Evolutionary conservation across 768 basidiomycete species (phyloP), one percentile per base, ranked within the genome.

Genomic region (Hydnum rufescens): DNA sequence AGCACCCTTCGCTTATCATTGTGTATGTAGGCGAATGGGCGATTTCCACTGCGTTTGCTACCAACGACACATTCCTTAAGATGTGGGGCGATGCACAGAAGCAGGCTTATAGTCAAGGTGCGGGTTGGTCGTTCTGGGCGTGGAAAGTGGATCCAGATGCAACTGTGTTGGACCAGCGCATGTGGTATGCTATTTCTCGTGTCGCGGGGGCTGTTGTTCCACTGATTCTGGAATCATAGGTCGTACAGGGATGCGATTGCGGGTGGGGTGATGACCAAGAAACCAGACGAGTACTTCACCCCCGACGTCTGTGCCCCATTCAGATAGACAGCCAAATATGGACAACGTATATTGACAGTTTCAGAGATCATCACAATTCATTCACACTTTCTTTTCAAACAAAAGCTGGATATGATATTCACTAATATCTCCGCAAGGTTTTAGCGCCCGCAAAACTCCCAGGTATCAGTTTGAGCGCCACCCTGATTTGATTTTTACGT

Each of bases 121-220:
- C 52, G 4, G 52, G 52, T 3, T 53, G 52, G 52, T 49, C 42
- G n/a, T 53, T 53, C 48, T 53, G 52, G 52, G 4, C 6, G 5
- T 32, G 23, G 13, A 53, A 53, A 39, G 39, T 53, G 6, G 52
- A 34, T 19, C 47, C 47, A 8, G 52, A 53, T 18, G 43, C 52
- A 8, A 32, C 23, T 18, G 49, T 50, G 26, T 6, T 13, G 18
- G 25, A 25, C 6, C 16, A 50, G 44, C 16, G 13, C 13, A 47
- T 47, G 44, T 47, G 44, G 44, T 47, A 47, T 47, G 23, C 25
- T 13, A 22, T 39, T 39, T 13, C 13, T 39, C 36, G 13, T 13
- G 22, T 39, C 36, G 36, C 13, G 22, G 13, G 36, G 36, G 22
- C 13, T 39, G 36, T 13, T 39, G 36, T 22, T 39, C 22, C 22